Evolutionary conservation across 139 green algal genomes (phyloP), one percentile per base, ranked within the genome.

Genomic region (Chlamydomonas asymmetrica): DNA sequence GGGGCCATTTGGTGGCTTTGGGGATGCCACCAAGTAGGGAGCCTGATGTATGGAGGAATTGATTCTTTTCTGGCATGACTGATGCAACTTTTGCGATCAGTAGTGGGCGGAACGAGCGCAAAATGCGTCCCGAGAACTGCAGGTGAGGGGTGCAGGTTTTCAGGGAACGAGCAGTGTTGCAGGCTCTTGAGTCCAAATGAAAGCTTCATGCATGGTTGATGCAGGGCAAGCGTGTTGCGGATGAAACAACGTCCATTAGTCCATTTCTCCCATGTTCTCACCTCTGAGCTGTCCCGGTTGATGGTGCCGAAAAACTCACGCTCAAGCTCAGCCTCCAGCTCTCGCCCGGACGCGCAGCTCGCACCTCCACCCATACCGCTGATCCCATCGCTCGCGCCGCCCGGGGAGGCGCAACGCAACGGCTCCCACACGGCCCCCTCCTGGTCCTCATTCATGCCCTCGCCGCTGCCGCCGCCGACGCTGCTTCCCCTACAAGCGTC

Each of bases 251-350:
- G 22, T 61, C 64, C 1, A n/a, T n/a, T n/a, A n/a, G n/a, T n/a
- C n/a, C n/a, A n/a, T n/a, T n/a, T n/a, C n/a, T n/a, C n/a, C n/a
- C n/a, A n/a, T n/a, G n/a, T n/a, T n/a, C n/a, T n/a, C 56, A 80
- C 74, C 74, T 80, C 64, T n/a, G 43, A 31, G 57, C 40, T 80
- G 74, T 80, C 43, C 1, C 74, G 66, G 2, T 40, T 5, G 8
- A 80, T 63, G 41, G 65, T 71, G 41, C 54, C 74, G 45, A 80
- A 80, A 66, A 80, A 80, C 57, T 81, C 67, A 5, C 67, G 67
- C 67, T 71, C 71, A 22, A 63, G 39, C n/a, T 48, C 37, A 6
- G 10, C 22, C 25, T 66, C 70, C 43, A 71, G 40, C 23, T 39
- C 50, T 64, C 54, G 5, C 49, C 41, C 41, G 29, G 25, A 60